Conservation (phyloP, 2,329 filamentous ascomycete genomes). For the Bipolaris cookei region DNA sequence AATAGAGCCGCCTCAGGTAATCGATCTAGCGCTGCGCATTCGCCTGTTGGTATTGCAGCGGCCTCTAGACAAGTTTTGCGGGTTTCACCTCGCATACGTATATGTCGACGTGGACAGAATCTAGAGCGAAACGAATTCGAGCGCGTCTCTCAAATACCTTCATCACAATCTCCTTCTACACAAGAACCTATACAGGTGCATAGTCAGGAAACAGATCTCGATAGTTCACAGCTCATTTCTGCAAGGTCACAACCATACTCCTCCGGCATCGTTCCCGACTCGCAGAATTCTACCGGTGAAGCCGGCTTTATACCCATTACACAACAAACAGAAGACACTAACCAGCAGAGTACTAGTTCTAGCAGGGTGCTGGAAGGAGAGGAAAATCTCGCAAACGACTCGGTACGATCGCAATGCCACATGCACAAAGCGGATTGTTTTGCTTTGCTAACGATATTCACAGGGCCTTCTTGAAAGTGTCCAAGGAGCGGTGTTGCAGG, state of each 20-base stretch:
- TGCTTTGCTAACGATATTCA: constrained; percentile 14
- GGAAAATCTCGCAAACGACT: constrained; percentile 17
- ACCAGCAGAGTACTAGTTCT: constrained; percentile 7
- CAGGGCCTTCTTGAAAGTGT: constrained; percentile 24
- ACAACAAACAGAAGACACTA: constrained; percentile 24
- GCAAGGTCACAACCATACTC: constrained; percentile 8
- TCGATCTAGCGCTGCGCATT: neutral
- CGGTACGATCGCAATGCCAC: constrained; percentile 7
- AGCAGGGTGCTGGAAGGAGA: constrained; percentile 12
- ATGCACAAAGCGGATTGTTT: neutral
- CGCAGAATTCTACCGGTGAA: constrained; percentile 32
- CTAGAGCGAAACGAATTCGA: constrained; percentile 33
- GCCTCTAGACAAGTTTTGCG: constrained; percentile 5
- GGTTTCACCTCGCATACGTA: constrained; percentile 22
- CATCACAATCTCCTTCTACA: constrained; percentile 2
- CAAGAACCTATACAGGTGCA: neutral
- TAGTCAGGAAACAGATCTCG: constrained; percentile 19
- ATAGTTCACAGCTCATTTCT: constrained; percentile 28
- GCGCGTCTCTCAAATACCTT: constrained; percentile 26
- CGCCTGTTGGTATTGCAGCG: constrained; percentile 1
- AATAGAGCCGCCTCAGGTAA: neutral
- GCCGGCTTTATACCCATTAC: constrained; percentile 33
- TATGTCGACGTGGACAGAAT: constrained; percentile 20
- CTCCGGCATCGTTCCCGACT: constrained; percentile 37
- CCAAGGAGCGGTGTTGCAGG: constrained; percentile 18